These are phyloP conservation scores for Podospora sp. DNA, from an alignment of 495 filamentous ascomycete genomes.

Conservation along the genomic window DNA sequence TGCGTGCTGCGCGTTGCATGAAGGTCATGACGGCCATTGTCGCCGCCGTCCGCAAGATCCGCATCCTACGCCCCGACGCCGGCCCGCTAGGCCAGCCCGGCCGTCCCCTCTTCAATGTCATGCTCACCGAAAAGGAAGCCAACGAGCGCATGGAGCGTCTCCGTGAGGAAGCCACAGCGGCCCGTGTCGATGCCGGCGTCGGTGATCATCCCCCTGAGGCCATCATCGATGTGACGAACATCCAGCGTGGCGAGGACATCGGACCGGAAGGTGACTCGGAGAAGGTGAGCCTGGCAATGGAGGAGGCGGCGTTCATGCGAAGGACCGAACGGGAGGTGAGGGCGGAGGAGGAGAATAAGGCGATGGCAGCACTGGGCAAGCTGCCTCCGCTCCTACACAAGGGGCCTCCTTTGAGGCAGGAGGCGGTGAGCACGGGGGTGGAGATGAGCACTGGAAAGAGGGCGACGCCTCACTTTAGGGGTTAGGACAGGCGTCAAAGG, in stretches of 20 bases:
- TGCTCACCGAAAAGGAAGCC: slow-evolving; percentile 57
- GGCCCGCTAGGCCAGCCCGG: slow-evolving; percentile 56
- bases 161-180: slow-evolving; percentile 10
- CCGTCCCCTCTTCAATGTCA: slow-evolving; percentile 62
- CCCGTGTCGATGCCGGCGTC: slow-evolving; percentile 17
- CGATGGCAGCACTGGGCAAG: slow-evolving; percentile 24
- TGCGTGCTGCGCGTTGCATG: slow-evolving; percentile 68
- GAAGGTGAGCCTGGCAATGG: slow-evolving; percentile 17
- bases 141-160: slow-evolving; percentile 50
- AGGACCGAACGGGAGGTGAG: slow-evolving; percentile 13
- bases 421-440: slow-evolving; percentile 15
- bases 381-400: slow-evolving; percentile 17
- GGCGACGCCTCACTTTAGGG: slow-evolving; percentile 22
- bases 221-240: slow-evolving; percentile 14
- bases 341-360: slow-evolving; percentile 25
- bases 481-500: neutral
- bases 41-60: slow-evolving; percentile 67
- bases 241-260: slow-evolving; percentile 4
- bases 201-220: neutral
- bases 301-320: slow-evolving; percentile 11
- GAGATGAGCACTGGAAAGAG: slow-evolving; percentile 22
- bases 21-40: slow-evolving; percentile 84
- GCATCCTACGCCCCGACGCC: slow-evolving; percentile 66
- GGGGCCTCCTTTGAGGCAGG: slow-evolving; percentile 20
- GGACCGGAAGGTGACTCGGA: slow-evolving; percentile 11